Evolutionary conservation across 306 rosid species (phyloP), one percentile per base, ranked within the genome.

Genomic region (Cicer yamashitae): DNA sequence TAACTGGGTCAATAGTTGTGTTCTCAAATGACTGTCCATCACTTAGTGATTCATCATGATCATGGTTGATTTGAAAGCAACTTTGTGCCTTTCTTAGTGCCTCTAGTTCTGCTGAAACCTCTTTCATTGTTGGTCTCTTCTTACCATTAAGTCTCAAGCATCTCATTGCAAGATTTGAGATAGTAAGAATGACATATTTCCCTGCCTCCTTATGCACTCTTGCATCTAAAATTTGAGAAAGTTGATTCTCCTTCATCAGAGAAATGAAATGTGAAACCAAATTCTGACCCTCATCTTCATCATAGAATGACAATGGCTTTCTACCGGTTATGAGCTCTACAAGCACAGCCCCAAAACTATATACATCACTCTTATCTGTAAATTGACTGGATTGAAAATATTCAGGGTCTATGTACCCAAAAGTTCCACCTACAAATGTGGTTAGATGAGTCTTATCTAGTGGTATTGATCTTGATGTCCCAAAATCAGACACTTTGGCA

Each of bases 321-420:
- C 72, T 57, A 18, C 88, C 89, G 0, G 87, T 84, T 20, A 90
- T 53, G 15, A 90, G 81, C 71, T 90, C 92, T 2, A 84, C 84
- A 25, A 90, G 80, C 1, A 87, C 83, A 9, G 88, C 89, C 18
- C 93, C 96, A 40, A 86, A 90, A 73, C 91, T 84, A 53, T 84
- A 84, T 5, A 80, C 87, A 72, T 84, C 87, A 67, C 87, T 84
- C 25, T 75, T 90, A 12, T 88, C 88, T 1, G 93, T 83, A 66
- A 85, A 86, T 13, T 84, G 83, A 75, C 86, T 80, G 10, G 88
- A 79, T 38, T 78, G 89, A n/a, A 88, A 88, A 73, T 84, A 90
- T 73, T 82, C 92, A 0, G 96, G 96, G 77, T 88, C 96, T 8
- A 90, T 76, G 79, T 90, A 90, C 11, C 92, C 96, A 6, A 86